Base-by-base conservation (phyloP, 495 filamentous ascomycete genomes). In the Neurospora intermedia region DNA sequence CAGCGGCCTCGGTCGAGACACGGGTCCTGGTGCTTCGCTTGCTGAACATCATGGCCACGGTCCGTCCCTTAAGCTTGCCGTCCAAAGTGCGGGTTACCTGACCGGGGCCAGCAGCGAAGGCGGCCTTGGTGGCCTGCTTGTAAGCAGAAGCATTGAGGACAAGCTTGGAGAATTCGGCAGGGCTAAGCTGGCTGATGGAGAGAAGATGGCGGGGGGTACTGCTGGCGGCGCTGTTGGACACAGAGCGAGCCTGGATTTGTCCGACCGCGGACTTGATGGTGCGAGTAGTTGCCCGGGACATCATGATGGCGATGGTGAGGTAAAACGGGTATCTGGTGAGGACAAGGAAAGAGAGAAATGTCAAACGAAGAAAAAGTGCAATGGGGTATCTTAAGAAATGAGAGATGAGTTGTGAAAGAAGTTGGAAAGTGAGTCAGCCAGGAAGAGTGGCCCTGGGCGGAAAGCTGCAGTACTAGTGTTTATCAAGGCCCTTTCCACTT, bases 21-120 rank as follows among this genome's bases (percentile, higher is more conserved):
- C 96, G 89, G 18, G 96, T 99, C 69, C 96, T 87, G 16, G 96
- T 99, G 75, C 91, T 94, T 39, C 94, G 89, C 84, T 99, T 99
- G 84, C 86, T 94, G 86, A 99, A 98, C 85, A 94, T 91, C 90
- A 99, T 92, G 73, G 96, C 94, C 15, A 98, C 88, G 4, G 94
- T 96, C 81, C 94, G 89, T 31, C 93, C 93, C 27, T 87, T 84
- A 54, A 86, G 74, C 15, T 69, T 76, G n/a, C 74, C 76, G 11
- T 88, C 79, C 16, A 92, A 82, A 48, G 83, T 82, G 69, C 85
- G 81, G 3, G 91, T 91, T 31, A 62, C 54, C 23, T 62, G 54
- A 35, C 54, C 54, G 42, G 76, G 76, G 70, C 74, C 76, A 46
- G 75, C 75, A 45, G 89, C 82, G 43, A 86, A 82, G 18, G 91